Conservation (phyloP, 2,329 filamentous ascomycete genomes). For the Thelonectria rubi region DNA sequence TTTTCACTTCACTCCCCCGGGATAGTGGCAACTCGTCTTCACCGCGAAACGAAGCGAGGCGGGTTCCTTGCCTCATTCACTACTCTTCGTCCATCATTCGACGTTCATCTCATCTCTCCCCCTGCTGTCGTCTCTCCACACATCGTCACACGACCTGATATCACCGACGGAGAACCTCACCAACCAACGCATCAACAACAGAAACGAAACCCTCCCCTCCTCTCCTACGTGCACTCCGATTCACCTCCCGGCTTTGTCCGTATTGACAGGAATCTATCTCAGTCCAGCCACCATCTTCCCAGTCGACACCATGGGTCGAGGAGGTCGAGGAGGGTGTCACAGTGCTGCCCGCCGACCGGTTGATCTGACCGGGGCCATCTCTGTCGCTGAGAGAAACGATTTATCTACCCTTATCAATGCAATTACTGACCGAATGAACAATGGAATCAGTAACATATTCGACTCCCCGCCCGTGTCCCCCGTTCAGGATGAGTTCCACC, state of each 20-base stretch:
- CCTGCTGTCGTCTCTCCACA: slow-evolving; percentile 8
- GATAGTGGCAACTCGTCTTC: neutral
- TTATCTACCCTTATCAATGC: slow-evolving; percentile 60
- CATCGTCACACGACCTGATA: neutral
- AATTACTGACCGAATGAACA: slow-evolving; percentile 65
- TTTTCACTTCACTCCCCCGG: neutral
- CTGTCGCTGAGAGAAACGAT: slow-evolving; percentile 59
- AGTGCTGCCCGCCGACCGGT: slow-evolving; percentile 54
- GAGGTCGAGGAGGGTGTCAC: slow-evolving; percentile 47
- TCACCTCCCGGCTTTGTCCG: neutral
- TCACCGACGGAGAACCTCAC: neutral
- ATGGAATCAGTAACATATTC: slow-evolving; percentile 61
- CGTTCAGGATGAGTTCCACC: slow-evolving; percentile 42
- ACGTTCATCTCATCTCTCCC: slow-evolving; percentile 3
- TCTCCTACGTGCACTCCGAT: neutral
- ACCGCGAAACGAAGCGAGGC: neutral
- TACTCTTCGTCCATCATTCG: slow-evolving; percentile 27
- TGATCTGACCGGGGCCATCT: slow-evolving; percentile 62
- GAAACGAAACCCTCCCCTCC: neutral
- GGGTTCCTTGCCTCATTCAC: slow-evolving; percentile 14
- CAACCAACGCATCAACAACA: neutral
- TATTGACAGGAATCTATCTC: neutral
- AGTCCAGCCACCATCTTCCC: neutral
- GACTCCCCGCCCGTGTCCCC: slow-evolving; percentile 54
- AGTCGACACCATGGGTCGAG: slow-evolving; percentile 50